Percentiles rank a stretch among this genome's conserved stretches.
phyloP scores from a whole-genome alignment of 305 asterid species.

The Solanum hybrid region DNA sequence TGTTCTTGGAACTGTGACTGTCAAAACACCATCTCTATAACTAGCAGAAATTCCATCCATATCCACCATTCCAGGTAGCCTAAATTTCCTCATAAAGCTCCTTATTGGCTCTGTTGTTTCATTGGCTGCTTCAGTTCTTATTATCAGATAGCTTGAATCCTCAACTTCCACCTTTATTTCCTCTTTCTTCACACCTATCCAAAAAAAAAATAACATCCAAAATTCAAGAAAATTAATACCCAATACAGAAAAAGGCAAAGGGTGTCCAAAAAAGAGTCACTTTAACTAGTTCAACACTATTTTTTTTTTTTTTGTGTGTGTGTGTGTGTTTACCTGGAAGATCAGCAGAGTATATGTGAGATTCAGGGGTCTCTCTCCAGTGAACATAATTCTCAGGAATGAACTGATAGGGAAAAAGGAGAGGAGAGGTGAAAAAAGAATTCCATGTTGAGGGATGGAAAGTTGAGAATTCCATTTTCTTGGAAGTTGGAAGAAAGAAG shows the following conservation, averaged over 20 bases:
- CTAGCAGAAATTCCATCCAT: conserved; percentile 49
- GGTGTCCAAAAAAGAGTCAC: neutral
- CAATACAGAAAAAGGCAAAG: neutral
- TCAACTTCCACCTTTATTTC: conserved; percentile 63
- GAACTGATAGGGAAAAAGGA: conserved; percentile 25
- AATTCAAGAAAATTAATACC: neutral
- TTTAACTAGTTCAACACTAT: neutral
- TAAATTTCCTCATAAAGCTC: conserved; percentile 49
- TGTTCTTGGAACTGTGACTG: conserved; percentile 50
- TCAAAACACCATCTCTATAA: conserved; percentile 53
- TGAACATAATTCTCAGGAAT: conserved; percentile 54
- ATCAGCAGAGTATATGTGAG: conserved; percentile 61
- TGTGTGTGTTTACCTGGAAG: conserved; percentile 41
- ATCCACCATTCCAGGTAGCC: conserved; percentile 55
- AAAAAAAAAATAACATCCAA: neutral
- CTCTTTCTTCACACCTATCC: conserved; percentile 57
- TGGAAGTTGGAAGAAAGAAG: neutral
- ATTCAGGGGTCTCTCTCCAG: conserved; percentile 62
- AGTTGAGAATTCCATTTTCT: conserved; percentile 32
- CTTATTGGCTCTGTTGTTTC: conserved; percentile 20
- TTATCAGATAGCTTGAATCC: conserved; percentile 51
- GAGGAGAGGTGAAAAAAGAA: conserved; percentile 29
- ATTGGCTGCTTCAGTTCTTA: conserved; percentile 32
- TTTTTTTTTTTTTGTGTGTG: neutral
- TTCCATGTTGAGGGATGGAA: conserved; percentile 15